These are phyloP conservation scores for Ogataea zsoltii DNA, from an alignment of 805 yeast genomes.

Conservation along the genomic window DNA sequence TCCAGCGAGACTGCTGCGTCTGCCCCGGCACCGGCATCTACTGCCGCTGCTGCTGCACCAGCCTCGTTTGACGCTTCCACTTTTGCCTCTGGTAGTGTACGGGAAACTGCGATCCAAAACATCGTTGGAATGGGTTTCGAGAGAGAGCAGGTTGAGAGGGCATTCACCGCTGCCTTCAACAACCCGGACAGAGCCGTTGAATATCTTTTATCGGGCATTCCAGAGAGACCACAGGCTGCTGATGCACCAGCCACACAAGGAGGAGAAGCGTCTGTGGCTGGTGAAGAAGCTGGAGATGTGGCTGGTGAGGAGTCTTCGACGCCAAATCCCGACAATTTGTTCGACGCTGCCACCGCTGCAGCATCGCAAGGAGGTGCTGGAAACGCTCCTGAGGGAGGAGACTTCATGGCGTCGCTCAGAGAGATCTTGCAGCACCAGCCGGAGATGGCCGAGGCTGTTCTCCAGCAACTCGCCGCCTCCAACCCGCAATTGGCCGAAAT, in stretches of 20 bases:
- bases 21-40: constrained; percentile 24
- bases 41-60: constrained; percentile 24
- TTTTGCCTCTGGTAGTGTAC: constrained; percentile 73
- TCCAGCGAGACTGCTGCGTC: constrained; percentile 24
- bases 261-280: constrained; percentile 20
- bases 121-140: constrained; percentile 97
- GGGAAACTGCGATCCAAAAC: constrained; percentile 75
- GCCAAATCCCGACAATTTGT: constrained; percentile 46
- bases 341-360: constrained; percentile 48
- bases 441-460: constrained; percentile 77
- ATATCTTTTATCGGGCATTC: constrained; percentile 86
- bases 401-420: constrained; percentile 60
- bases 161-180: constrained; percentile 92
- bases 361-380: constrained; percentile 33
- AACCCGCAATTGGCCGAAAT: constrained; percentile 84
- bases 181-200: constrained; percentile 99
- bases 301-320: constrained; percentile 31
- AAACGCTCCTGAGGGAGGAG: constrained; percentile 32
- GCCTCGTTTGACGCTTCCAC: constrained; percentile 46
- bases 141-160: constrained; percentile 82
- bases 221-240: constrained; percentile 44
- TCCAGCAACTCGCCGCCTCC: constrained; percentile 76
- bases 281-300: constrained; percentile 18
- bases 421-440: constrained; percentile 83
- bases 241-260: constrained; percentile 8